Conservation (phyloP, 257 asterid genomes). For the Solanum sejunctum region DNA sequence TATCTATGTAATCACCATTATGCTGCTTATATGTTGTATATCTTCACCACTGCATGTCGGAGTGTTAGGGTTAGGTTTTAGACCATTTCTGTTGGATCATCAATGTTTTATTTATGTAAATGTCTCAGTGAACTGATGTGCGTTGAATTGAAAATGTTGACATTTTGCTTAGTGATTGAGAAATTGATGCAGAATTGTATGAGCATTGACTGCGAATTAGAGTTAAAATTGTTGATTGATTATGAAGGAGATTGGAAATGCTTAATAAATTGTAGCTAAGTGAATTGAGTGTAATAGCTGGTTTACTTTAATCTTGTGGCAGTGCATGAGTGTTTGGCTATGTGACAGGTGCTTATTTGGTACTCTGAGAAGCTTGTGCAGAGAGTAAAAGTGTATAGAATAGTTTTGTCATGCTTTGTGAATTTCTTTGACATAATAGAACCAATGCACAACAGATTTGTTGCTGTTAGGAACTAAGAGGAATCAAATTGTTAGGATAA, state of each 20-base stretch:
- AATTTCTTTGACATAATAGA: not conserved
- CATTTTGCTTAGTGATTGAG: not conserved
- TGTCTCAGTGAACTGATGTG: not conserved
- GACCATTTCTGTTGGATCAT: not conserved
- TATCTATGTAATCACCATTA: not conserved
- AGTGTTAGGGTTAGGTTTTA: not conserved
- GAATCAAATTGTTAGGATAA: not conserved
- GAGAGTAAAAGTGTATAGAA: not conserved
- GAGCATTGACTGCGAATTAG: not conserved
- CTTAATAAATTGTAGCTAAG: not conserved
- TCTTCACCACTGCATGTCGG: not conserved
- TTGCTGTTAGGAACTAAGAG: not conserved
- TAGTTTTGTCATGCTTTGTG: not conserved
- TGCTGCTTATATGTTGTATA: not conserved
- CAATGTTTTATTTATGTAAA: not conserved
- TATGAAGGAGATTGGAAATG: not conserved
- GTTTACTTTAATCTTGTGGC: not conserved
- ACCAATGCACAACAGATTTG: not conserved
- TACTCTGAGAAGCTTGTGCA: not conserved
- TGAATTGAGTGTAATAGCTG: not conserved
- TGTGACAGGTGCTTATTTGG: not conserved
- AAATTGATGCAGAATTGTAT: not conserved
- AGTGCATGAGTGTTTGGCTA: not conserved
- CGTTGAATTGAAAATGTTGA: not conserved
- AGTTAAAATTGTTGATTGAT: not conserved